These are phyloP conservation scores for Pichia cephalocereana DNA, from an alignment of 805 yeast species.

Conservation along the genomic window DNA sequence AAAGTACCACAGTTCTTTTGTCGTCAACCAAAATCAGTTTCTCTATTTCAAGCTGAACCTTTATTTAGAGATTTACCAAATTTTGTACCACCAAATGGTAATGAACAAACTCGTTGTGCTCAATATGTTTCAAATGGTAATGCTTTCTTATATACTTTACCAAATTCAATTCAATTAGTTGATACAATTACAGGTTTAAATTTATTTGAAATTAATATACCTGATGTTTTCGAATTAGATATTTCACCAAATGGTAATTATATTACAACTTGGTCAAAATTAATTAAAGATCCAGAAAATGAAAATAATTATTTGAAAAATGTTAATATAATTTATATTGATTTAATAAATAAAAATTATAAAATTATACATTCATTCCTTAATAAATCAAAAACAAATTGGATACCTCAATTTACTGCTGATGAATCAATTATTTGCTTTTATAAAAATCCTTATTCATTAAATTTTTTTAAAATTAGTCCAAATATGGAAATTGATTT, in stretches of 20 bases:
- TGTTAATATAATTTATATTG: conserved; percentile 63
- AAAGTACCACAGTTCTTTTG: conserved; percentile 22
- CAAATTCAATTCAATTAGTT: conserved; percentile 46
- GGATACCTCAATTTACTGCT: conserved; percentile 85
- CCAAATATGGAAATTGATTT: conserved; percentile 25
- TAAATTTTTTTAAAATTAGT: conserved; percentile 54
- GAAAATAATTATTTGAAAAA: conserved; percentile 71
- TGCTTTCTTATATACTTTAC: conserved; percentile 66
- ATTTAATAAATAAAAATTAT: conserved; percentile 11
- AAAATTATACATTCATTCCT: conserved; percentile 41
- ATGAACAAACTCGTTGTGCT: conserved; percentile 49
- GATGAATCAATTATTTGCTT: conserved; percentile 70
- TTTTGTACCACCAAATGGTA: conserved; percentile 21
- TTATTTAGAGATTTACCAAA: conserved; percentile 22
- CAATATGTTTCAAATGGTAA: conserved; percentile 60
- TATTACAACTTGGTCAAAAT: conserved; percentile 85
- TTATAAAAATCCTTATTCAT: conserved; percentile 40
- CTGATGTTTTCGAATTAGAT: conserved; percentile 70
- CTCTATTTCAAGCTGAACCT: conserved; percentile 42
- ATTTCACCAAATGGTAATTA: conserved; percentile 86
- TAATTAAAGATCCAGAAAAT: conserved; percentile 52
- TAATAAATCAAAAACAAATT: conserved; percentile 76
- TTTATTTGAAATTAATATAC: conserved; percentile 40
- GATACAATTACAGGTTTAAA: conserved; percentile 44
- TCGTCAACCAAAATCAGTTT: conserved; percentile 50